Evolutionary conservation across 2,329 filamentous ascomycete genomes (phyloP), one percentile per base, ranked within the genome.

Genomic region (Dactylonectria estremocensis): DNA sequence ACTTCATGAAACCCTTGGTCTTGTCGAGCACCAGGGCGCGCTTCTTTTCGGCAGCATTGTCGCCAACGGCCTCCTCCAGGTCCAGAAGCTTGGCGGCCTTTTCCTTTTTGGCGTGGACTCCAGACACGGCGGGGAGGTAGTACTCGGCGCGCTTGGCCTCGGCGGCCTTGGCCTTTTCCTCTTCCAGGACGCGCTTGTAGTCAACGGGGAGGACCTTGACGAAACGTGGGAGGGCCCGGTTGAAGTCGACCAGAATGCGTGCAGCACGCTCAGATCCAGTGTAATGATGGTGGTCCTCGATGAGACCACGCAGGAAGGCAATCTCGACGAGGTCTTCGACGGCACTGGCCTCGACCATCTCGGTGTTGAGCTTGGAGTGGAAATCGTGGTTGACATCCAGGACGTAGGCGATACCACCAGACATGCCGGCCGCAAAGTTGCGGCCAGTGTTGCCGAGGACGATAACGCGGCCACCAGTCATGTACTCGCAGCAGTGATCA

Each of bases 381-480:
- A 98, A 97, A 83, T 98, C 94, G 72, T 92, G 89, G 80, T 95
- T 89, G 78, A 96, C 92, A 78, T 98, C 95, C 33, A 98, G 89
- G 61, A 98, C 90, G 77, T 97, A 98, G 18, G 95, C 95, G 77
- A 98, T 98, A 87, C 95, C 95, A 79, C 95, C 95, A 77, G 95
- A 98, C 95, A 98, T 98, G 87, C 95, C 95, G 69, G 95, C 95
- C 76, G 95, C 95, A 78, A 98, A 98, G 87, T 98, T 98, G 76
- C 95, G 95, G 52, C 95, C 95, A 78, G 95, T 97, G 77, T 89
- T 90, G 66, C 95, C 95, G 54, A 98, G 88, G 77, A 97, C 89
- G 71, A 98, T 85, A 57, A 98, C 88, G 78, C 95, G 94, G 79
- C 95, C 95, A 80, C 95, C 95, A 77, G 95, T 98, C 95, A 98